Evolutionary conservation across 345 rosid species (phyloP), one percentile per base, ranked within the genome.

Genomic region (Alliaria petiolata): DNA sequence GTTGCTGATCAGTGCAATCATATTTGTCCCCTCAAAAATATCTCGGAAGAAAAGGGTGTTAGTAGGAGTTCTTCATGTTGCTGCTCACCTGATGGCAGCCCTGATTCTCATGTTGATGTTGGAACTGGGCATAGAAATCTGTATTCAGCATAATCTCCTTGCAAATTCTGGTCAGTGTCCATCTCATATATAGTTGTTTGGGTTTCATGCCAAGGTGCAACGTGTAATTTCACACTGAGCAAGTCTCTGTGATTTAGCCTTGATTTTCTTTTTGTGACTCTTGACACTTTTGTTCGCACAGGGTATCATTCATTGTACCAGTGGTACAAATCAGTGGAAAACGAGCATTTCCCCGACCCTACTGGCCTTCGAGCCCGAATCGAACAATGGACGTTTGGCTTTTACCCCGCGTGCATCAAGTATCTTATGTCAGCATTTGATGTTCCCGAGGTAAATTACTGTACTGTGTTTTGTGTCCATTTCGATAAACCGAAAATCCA

Each of bases 341-440:
- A 73, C 20, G 93, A 95, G 80, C 99, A 95, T 78, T 95, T 95
- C 75, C 99, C 99, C 0, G 99, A 95, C 81, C 99, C 99, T 57
- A 91, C 96, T 67, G 99, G 98, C 42, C 99, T 95, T 80, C 85
- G 99, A 79, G 81, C 89, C 26, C 93, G 99, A 55, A 86, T 95
- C 2, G 99, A 95, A 69, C 96, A 95, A 67, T 95, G 99, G 99
- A 91, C 99, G 17, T 85, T 85, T 83, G 99, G 99, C 63, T 88
- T 95, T 25, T 95, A 95, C 83, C 99, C 99, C 2, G 99, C 99
- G 0, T 95, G 99, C 72, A 91, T 95, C 70, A 95, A 95, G 83
- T 95, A 95, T 81, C 96, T 91, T 47, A 95, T 95, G 99, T 88
- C 99, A 52, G 98, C 97, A 46, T 95, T 95, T 75, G 99, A 95